Base-by-base conservation (phyloP, 371 early-diverging fungal species). In the Homolaphlyctis polyrhiza region DNA sequence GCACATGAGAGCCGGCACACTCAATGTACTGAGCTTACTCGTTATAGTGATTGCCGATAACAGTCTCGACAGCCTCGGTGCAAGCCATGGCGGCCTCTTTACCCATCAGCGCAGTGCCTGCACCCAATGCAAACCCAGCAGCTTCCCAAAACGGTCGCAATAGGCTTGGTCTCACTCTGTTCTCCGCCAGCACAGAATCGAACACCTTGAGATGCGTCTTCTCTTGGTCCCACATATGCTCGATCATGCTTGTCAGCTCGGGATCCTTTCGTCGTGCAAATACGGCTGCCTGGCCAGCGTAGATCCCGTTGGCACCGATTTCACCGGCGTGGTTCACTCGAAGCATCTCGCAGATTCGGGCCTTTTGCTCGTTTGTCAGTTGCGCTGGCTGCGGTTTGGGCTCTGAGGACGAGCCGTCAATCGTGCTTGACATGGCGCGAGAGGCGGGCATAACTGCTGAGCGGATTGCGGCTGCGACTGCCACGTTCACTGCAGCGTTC, bases 241-340 rank as follows among this genome's bases (percentile, higher is more conserved):
- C 80, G 27, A 95, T 81, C 57, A 94, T 66, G 2, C 88, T 85
- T 11, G 82, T 78, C 45, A 92, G 70, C 49, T 84, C 78, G 48
- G 87, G 83, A 66, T 93, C 86, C 16, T 81, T 75, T 39, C 39
- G 39, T 11, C 51, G 50, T 39, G 90, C 86, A 16, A 97, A 78
- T 0, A 95, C 88, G 18, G 89, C 89, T 68, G 89, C 79, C 70
- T 97, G 97, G 18, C 97, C 98, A 69, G 85, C 85, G 82, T 97
- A 97, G 64, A 97, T 97, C 61, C 82, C 90, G 66, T 93, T 91
- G 32, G 98, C 98, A 2, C 95, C 96, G 6, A 95, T 86, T 75
- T 97, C 98, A 35, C 98, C 98, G 1, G 98, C 96, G 60, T 97
- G 96, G 73, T 97, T 92, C 23, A 97, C 91, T 27, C 97, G 89